Conservation (phyloP, 1,139 yeast species). For the Pichia sp. region DNA sequence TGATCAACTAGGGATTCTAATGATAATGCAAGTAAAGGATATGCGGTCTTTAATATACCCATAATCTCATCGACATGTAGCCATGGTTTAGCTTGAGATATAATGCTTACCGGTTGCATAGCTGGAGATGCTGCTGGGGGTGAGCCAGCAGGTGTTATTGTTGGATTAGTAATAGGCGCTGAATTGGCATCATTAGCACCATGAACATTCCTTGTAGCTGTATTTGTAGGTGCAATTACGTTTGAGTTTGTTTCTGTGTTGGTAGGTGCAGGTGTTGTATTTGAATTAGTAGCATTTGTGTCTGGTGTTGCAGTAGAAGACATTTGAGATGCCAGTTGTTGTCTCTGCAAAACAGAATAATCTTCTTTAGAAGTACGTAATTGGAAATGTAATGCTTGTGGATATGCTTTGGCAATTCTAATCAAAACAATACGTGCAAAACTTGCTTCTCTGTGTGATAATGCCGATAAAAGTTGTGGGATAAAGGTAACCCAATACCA, state of each 20-base stretch:
- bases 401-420: slow-evolving; percentile 91
- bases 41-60: slow-evolving; percentile 92
- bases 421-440: slow-evolving; percentile 82
- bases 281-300: slow-evolving; percentile 2
- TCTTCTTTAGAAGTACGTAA: slow-evolving; percentile 93
- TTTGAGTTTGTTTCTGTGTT: background rate
- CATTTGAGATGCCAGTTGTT: slow-evolving; percentile 26
- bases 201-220: slow-evolving; percentile 1
- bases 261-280: background rate
- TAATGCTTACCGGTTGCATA: slow-evolving; percentile 1
- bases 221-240: too few relatives aligned
- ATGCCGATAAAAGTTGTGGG: slow-evolving; percentile 84
- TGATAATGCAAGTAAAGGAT: slow-evolving; percentile 87
- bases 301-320: slow-evolving; percentile 1
- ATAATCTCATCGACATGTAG: slow-evolving; percentile 92
- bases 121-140: slow-evolving; percentile 13
- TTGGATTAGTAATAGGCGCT: background rate
- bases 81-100: slow-evolving; percentile 59
- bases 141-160: slow-evolving; percentile 12
- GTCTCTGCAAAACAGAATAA: slow-evolving; percentile 79
- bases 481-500: slow-evolving; percentile 99
- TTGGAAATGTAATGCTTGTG: slow-evolving; percentile 96
- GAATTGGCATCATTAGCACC: background rate
- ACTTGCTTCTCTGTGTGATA: slow-evolving; percentile 86
- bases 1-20: slow-evolving; percentile 94